These are phyloP conservation scores for Pestalotiopsis sp. DNA, from an alignment of 2,329 filamentous ascomycete species.

Conservation along the genomic window DNA sequence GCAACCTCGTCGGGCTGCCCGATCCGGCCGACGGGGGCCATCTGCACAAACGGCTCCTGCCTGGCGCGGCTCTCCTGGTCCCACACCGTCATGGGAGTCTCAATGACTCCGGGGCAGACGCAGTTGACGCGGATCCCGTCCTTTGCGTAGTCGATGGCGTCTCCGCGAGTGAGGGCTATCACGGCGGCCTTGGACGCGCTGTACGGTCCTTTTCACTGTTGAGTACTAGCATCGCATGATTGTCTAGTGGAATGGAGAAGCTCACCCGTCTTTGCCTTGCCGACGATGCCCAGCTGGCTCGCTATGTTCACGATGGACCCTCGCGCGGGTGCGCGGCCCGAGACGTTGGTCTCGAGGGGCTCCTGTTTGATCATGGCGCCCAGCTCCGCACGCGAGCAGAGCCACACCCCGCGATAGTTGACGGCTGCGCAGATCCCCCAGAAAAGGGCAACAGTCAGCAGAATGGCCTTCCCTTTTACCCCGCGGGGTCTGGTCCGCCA, in stretches of 20 bases:
- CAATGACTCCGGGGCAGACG: conserved; percentile 42
- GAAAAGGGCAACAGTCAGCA: background rate
- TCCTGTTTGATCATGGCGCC: conserved; percentile 46
- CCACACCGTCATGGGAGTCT: conserved; percentile 45
- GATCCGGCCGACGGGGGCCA: conserved; percentile 52
- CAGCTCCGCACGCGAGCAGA: conserved; percentile 44
- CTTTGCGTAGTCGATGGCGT: conserved; percentile 55
- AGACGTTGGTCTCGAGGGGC: conserved; percentile 37
- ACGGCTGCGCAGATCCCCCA: conserved; percentile 26
- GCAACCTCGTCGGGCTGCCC: conserved; percentile 49
- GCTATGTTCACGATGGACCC: conserved; percentile 54
- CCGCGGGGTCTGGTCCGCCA: background rate
- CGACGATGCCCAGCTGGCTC: conserved; percentile 50
- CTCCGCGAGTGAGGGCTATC: conserved; percentile 55
- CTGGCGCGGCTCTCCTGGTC: conserved; percentile 36
- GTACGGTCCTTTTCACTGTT: conserved; percentile 41
- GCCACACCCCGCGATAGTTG: conserved; percentile 54
- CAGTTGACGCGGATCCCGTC: conserved; percentile 38
- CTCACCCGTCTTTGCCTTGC: conserved; percentile 36
- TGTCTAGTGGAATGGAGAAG: background rate
- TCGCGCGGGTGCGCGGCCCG: conserved; percentile 31
- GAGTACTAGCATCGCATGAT: background rate
- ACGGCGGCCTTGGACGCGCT: conserved; percentile 59
- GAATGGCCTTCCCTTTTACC: background rate
- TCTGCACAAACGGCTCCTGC: conserved; percentile 40